Percentiles rank a stretch among this genome's conserved stretches.
phyloP scores from a whole-genome alignment of 2,329 filamentous ascomycete genomes.

The Capronia epimyces region DNA sequence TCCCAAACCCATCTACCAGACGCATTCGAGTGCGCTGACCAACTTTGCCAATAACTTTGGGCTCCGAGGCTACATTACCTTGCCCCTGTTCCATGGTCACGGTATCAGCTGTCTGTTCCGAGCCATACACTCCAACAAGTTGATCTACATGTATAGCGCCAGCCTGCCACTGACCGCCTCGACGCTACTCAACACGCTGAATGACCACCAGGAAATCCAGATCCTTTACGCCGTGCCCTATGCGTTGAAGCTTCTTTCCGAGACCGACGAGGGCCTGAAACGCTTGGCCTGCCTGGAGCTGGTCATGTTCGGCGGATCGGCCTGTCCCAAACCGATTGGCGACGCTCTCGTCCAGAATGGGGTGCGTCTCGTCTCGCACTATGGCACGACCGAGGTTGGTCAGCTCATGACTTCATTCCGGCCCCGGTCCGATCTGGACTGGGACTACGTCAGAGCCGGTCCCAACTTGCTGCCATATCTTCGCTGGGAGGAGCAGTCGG shows the following conservation, averaged over 20 bases:
- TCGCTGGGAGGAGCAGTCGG: slow-evolving; percentile 34
- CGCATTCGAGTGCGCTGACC: slow-evolving; percentile 31
- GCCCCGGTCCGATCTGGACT: slow-evolving; percentile 49
- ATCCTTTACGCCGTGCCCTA: slow-evolving; percentile 52
- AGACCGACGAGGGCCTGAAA: slow-evolving; percentile 51
- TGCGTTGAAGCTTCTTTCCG: slow-evolving; percentile 56
- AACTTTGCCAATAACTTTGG: slow-evolving; percentile 22
- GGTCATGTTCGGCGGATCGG: slow-evolving; percentile 54
- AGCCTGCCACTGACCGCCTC: slow-evolving; percentile 50
- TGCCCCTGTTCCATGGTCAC: slow-evolving; percentile 55
- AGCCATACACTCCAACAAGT: slow-evolving; percentile 48
- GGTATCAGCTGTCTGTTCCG: slow-evolving; percentile 53
- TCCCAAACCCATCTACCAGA: slow-evolving; percentile 44
- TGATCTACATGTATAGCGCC: slow-evolving; percentile 52
- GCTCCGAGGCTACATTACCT: slow-evolving; percentile 39
- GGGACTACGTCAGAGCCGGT: slow-evolving; percentile 54
- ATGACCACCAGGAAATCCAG: slow-evolving; percentile 41
- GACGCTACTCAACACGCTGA: slow-evolving; percentile 45
- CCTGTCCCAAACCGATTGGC: slow-evolving; percentile 56
- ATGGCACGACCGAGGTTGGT: slow-evolving; percentile 55
- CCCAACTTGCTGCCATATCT: slow-evolving; percentile 41
- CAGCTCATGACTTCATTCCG: slow-evolving; percentile 58
- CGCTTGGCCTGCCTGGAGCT: slow-evolving; percentile 45
- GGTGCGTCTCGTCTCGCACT: slow-evolving; percentile 53
- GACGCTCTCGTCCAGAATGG: slow-evolving; percentile 49